Evolutionary conservation across 495 filamentous ascomycete genomes (phyloP).

Genomic region (Baudoinia panamericana): DNA sequence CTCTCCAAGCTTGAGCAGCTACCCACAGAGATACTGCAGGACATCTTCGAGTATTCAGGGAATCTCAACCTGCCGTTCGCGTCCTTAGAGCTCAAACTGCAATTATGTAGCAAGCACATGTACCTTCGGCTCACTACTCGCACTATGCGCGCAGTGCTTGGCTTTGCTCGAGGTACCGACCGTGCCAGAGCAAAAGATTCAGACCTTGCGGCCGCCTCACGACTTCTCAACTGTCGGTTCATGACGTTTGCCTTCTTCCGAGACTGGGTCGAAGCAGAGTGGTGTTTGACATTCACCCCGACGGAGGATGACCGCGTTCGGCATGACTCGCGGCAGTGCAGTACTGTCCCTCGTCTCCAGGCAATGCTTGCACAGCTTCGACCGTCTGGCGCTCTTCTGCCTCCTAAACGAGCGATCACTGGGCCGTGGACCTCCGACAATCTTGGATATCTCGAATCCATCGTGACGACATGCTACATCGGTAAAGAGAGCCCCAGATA

Average conservation of each 20-base stretch:
- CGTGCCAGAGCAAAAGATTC: no score
- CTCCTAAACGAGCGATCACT: no score
- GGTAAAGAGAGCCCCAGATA: no score
- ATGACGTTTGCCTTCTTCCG: slow-evolving; percentile 14
- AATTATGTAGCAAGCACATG: slow-evolving; percentile 10
- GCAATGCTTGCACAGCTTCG: no score
- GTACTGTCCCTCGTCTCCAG: no score
- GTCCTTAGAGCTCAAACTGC: background rate
- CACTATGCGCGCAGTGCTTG: slow-evolving; percentile 1
- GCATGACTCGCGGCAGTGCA: no score
- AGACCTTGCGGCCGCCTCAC: slow-evolving; percentile 2
- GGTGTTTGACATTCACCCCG: no score
- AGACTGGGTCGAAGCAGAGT: slow-evolving; percentile 8
- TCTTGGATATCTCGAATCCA: no score
- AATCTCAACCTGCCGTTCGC: slow-evolving; percentile 14
- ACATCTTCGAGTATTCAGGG: slow-evolving; percentile 9
- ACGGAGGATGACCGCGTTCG: no score
- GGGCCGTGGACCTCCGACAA: no score
- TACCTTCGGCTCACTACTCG: slow-evolving; percentile 5
- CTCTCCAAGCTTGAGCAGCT: slow-evolving; percentile 16
- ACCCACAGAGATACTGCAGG: slow-evolving; percentile 18
- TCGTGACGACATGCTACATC: no score
- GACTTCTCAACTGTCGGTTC: slow-evolving; percentile 12
- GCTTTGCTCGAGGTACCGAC: background rate
- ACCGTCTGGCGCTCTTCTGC: no score